Conservation (phyloP, 345 rosid species). For the Aquilaria sinensis region DNA sequence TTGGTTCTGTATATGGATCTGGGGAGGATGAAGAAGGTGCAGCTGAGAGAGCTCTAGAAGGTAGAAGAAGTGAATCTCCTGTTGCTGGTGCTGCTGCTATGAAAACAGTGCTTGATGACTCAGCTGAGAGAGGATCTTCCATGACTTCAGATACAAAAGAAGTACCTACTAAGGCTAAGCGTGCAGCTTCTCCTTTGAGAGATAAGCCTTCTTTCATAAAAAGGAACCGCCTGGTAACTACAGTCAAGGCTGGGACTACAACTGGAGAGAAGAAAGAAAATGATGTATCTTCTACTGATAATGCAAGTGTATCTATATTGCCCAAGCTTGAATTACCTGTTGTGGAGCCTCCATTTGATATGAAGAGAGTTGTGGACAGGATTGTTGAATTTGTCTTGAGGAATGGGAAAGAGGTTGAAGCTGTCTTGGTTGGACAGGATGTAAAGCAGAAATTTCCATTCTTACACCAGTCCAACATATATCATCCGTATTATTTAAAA, state of each 20-base stretch:
- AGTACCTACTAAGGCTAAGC: slow-evolving; percentile 7
- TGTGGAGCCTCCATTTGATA: slow-evolving; percentile 80
- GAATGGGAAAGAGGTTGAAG: slow-evolving; percentile 84
- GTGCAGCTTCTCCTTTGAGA: slow-evolving; percentile 22
- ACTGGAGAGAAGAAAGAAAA: slow-evolving; percentile 37
- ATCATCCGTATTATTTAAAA: slow-evolving; percentile 62
- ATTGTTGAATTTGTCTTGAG: slow-evolving; percentile 83
- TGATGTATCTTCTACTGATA: slow-evolving; percentile 25
- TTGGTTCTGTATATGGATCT: slow-evolving; percentile 74
- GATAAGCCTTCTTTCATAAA: slow-evolving; percentile 43
- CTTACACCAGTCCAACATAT: slow-evolving; percentile 60
- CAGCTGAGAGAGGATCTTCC: slow-evolving; percentile 29
- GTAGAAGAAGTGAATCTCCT: slow-evolving; percentile 18
- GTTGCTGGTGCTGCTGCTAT: slow-evolving; percentile 23
- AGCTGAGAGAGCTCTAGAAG: slow-evolving; percentile 27
- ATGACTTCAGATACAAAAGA: slow-evolving; percentile 23
- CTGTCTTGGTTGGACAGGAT: slow-evolving; percentile 82
- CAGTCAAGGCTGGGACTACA: slow-evolving; percentile 39
- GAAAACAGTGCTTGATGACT: slow-evolving; percentile 26
- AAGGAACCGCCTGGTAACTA: slow-evolving; percentile 38
- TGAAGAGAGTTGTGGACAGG: slow-evolving; percentile 81
- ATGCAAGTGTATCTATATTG: slow-evolving; percentile 28
- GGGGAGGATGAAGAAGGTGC: slow-evolving; percentile 79
- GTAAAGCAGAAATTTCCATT: slow-evolving; percentile 73
- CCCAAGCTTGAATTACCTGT: slow-evolving; percentile 42